phyloP scores from a whole-genome alignment of 2,329 filamentous ascomycete species.

The Colletotrichum sidae region DNA sequence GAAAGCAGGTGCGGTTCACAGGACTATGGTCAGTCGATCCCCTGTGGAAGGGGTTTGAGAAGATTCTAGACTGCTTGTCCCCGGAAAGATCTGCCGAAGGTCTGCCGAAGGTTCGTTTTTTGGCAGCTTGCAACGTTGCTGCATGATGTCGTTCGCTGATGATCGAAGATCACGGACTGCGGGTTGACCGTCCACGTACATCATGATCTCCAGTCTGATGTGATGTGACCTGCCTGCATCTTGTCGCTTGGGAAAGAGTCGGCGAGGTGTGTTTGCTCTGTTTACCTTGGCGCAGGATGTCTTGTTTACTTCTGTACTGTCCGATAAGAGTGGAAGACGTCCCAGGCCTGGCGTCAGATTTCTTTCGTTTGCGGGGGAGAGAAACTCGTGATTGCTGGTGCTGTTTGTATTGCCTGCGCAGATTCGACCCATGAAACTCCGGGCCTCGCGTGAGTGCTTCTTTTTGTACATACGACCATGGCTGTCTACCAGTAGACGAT shows the following conservation, averaged over 20 bases:
- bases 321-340: too few relatives aligned
- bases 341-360: too few relatives aligned
- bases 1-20: background rate
- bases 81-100: constrained; percentile 11
- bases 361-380: too few relatives aligned
- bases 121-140: background rate
- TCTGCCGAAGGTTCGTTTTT: background rate
- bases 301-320: background rate
- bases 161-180: background rate
- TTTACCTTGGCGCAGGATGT: too few relatives aligned
- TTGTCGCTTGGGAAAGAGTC: background rate
- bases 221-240: background rate
- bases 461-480: too few relatives aligned
- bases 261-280: background rate
- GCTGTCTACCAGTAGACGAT: too few relatives aligned
- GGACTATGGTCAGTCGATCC: background rate
- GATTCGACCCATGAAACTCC: too few relatives aligned
- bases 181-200: background rate
- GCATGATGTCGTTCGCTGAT: background rate
- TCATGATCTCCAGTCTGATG: constrained; percentile 15
- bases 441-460: too few relatives aligned
- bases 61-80: background rate
- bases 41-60: background rate
- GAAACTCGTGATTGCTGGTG: too few relatives aligned
- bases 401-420: too few relatives aligned